These are phyloP conservation scores for Colletotrichum orbiculare DNA, from an alignment of 2,329 filamentous ascomycete species.

Conservation along the genomic window DNA sequence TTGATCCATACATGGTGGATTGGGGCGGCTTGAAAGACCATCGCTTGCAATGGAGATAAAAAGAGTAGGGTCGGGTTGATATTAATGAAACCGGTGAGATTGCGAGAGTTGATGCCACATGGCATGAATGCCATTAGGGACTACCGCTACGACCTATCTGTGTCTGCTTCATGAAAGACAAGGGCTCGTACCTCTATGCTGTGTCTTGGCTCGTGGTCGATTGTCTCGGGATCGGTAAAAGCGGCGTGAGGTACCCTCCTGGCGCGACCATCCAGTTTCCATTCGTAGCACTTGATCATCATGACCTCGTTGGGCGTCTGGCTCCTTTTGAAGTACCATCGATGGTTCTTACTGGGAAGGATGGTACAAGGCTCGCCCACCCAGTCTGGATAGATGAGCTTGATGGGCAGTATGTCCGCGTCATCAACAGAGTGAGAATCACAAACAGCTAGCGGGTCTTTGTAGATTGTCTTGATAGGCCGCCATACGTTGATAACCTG, in stretches of 20 bases:
- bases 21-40: too few species aligned
- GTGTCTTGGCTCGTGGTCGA: conserved; percentile 1
- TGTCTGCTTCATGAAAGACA: conserved; percentile 12
- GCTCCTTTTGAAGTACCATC: conserved; percentile 64
- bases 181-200: conserved; percentile 16
- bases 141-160: background rate
- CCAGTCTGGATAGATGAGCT: conserved; percentile 47
- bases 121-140: background rate
- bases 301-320: conserved; percentile 65
- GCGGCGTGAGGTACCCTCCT: conserved; percentile 16
- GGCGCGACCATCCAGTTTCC: conserved; percentile 15
- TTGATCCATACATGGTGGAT: too few species aligned
- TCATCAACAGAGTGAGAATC: conserved; percentile 50
- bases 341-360: conserved; percentile 46
- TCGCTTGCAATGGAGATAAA: too few species aligned
- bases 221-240: conserved; percentile 13
- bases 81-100: too few species aligned
- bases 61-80: too few species aligned
- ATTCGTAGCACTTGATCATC: conserved; percentile 74
- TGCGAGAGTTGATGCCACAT: background rate
- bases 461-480: conserved; percentile 57
- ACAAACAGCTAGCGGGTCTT: conserved; percentile 54
- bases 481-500: conserved; percentile 52
- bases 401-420: conserved; percentile 50
- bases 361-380: conserved; percentile 52